These are phyloP conservation scores for Pseudotulostoma volvatum DNA, from an alignment of 495 filamentous ascomycete species.

Conservation along the genomic window DNA sequence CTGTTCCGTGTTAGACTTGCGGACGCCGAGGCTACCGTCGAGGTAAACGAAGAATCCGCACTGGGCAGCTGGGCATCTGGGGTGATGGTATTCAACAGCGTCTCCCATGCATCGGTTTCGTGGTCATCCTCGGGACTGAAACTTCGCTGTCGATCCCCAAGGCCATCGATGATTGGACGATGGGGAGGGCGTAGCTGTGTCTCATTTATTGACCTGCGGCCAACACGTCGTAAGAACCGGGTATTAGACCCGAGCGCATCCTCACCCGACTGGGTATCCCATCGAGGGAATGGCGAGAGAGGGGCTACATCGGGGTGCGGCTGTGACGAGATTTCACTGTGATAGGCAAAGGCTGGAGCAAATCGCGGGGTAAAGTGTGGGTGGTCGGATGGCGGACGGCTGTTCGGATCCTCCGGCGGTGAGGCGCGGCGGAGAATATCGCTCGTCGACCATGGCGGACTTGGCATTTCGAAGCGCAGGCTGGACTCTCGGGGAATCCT, in stretches of 20 bases:
- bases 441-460: conserved; percentile 12
- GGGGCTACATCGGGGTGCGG: conserved; percentile 11
- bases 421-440: conserved; percentile 14
- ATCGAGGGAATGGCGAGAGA: conserved; percentile 13
- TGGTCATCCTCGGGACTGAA: conserved; percentile 53
- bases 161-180: conserved; percentile 40
- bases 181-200: conserved; percentile 4
- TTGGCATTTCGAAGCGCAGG: conserved; percentile 10
- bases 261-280: background rate
- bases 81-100: conserved; percentile 58
- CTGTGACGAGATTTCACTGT: conserved; percentile 13
- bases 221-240: conserved; percentile 10
- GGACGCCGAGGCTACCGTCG: conserved; percentile 35
- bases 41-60: conserved; percentile 63
- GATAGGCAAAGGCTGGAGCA: conserved; percentile 27
- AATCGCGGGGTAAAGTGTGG: conserved; percentile 28
- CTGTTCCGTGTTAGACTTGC: conserved; percentile 11
- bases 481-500: conserved; percentile 18
- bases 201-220: conserved; percentile 15
- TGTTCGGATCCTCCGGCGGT: conserved; percentile 7
- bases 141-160: conserved; percentile 72
- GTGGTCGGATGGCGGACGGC: conserved; percentile 8
- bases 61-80: conserved; percentile 70
- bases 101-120: conserved; percentile 52
- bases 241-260: conserved; percentile 3